Evolutionary conservation across 139 green algal genomes (phyloP).

Genomic region (Limnomonas spitsbergensis): DNA sequence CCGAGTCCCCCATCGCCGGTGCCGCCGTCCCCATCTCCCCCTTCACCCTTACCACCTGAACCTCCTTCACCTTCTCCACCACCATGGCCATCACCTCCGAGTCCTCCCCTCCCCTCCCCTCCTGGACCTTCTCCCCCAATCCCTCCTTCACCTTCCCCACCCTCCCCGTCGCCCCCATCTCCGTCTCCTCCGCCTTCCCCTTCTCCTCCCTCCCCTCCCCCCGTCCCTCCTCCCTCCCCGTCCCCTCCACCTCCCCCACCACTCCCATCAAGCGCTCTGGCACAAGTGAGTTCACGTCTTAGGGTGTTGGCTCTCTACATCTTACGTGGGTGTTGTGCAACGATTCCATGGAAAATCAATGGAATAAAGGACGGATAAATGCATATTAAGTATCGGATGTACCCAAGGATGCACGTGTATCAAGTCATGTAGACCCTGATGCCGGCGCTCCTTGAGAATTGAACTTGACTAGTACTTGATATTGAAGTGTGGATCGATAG

Average conservation of each 20-base stretch:
- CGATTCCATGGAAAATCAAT: too few relatives aligned
- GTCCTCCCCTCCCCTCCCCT: neutral
- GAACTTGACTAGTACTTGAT: too few relatives aligned
- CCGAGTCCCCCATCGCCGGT: neutral
- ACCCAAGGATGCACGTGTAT: too few relatives aligned
- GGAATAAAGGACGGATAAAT: too few relatives aligned
- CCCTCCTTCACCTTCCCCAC: neutral
- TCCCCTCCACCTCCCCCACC: neutral
- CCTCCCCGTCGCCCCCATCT: neutral
- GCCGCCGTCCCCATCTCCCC: neutral
- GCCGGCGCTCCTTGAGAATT: too few relatives aligned
- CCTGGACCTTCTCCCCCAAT: neutral
- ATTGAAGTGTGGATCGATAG: too few relatives aligned
- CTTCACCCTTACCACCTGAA: neutral
- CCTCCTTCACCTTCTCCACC: neutral
- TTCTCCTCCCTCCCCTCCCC: neutral
- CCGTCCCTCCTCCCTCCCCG: neutral
- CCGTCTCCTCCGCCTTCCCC: neutral
- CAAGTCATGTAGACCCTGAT: too few relatives aligned
- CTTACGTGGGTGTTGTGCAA: too few relatives aligned
- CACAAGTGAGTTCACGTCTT: neutral
- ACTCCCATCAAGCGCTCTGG: neutral
- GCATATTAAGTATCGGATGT: too few relatives aligned
- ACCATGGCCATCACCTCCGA: neutral
- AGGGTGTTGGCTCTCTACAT: too few relatives aligned